A percentile compares a stretch with the other conserved stretches of the same genome.
These are phyloP conservation scores for Lactuca saligna DNA, from an alignment of 129 eudicot species.

Conservation along the genomic window DNA sequence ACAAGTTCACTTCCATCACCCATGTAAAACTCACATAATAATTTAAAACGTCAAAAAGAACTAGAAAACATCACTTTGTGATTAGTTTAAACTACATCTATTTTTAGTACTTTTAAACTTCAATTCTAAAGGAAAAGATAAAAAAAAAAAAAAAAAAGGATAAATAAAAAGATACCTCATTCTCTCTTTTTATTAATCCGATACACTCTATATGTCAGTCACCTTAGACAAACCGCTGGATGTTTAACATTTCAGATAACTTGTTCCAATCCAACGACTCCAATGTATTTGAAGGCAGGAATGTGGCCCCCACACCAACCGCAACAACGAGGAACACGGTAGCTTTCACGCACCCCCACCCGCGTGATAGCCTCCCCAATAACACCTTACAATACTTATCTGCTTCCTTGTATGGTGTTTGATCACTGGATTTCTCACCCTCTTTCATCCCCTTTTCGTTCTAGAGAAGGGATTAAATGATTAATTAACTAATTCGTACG, in stretches of 20 bases:
- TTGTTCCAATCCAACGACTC: conserved; percentile 66
- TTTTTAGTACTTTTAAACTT: neutral
- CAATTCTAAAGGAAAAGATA: neutral
- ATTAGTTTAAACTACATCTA: neutral
- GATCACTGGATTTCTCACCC: conserved; percentile 42
- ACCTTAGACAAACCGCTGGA: conserved; percentile 11
- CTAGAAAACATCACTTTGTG: neutral
- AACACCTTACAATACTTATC: conserved; percentile 74
- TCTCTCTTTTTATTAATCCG: conserved; percentile 13
- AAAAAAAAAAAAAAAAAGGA: no score
- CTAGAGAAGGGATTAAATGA: conserved; percentile 19
- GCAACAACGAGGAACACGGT: conserved; percentile 39
- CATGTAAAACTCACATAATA: no score
- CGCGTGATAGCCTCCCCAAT: conserved; percentile 62
- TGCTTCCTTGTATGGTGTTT: conserved; percentile 58
- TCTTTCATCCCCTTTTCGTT: conserved; percentile 66
- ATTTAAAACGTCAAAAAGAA: conserved; percentile 8
- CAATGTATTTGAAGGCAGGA: conserved; percentile 42
- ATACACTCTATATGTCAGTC: conserved; percentile 5
- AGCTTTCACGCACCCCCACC: conserved; percentile 69
- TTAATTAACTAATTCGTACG: no score
- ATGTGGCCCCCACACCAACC: conserved; percentile 54
- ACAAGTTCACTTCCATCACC: no score
- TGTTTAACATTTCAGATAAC: conserved; percentile 44
- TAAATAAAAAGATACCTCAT: conserved; percentile 12